Percentiles rank a stretch among this genome's conserved stretches.
phyloP scores from a whole-genome alignment of 805 yeast species.

The Candida montana region DNA sequence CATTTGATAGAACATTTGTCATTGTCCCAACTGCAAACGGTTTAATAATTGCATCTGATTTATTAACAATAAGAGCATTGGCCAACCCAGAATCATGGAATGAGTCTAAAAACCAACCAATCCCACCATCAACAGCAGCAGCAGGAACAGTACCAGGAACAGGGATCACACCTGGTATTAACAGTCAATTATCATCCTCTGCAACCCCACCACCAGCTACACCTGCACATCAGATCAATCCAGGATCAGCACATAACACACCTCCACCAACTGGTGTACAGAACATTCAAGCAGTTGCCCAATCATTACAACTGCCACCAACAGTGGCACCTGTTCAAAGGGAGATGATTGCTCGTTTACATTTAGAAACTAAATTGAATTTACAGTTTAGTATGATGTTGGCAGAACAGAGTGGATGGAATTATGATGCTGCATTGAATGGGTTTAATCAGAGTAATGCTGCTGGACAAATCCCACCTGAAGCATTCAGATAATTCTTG shows the following conservation, averaged over 20 bases:
- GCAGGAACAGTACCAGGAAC: slow-evolving; percentile 11
- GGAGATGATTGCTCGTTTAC: slow-evolving; percentile 61
- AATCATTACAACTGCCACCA: slow-evolving; percentile 22
- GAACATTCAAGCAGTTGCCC: slow-evolving; percentile 25
- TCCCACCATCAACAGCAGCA: slow-evolving; percentile 13
- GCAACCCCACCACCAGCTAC: not conserved
- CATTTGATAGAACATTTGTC: slow-evolving; percentile 84
- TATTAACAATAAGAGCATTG: slow-evolving; percentile 60
- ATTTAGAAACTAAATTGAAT: slow-evolving; percentile 68
- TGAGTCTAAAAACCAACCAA: slow-evolving; percentile 8
- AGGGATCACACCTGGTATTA: too few relatives aligned
- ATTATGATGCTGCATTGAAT: slow-evolving; percentile 59
- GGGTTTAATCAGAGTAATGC: slow-evolving; percentile 62
- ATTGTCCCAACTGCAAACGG: slow-evolving; percentile 66
- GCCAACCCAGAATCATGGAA: slow-evolving; percentile 56
- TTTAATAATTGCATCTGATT: slow-evolving; percentile 81
- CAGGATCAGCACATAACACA: not conserved
- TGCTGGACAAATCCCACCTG: slow-evolving; percentile 25
- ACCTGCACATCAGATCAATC: slow-evolving; percentile 5
- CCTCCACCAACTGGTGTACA: slow-evolving; percentile 3
- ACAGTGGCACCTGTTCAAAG: slow-evolving; percentile 43
- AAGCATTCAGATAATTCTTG: slow-evolving; percentile 20
- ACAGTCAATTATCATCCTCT: not conserved
- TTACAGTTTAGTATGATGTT: slow-evolving; percentile 78
- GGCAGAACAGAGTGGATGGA: slow-evolving; percentile 85